phyloP scores from a whole-genome alignment of 176 grass and related monocot genomes.

The Carex scoparia region DNA sequence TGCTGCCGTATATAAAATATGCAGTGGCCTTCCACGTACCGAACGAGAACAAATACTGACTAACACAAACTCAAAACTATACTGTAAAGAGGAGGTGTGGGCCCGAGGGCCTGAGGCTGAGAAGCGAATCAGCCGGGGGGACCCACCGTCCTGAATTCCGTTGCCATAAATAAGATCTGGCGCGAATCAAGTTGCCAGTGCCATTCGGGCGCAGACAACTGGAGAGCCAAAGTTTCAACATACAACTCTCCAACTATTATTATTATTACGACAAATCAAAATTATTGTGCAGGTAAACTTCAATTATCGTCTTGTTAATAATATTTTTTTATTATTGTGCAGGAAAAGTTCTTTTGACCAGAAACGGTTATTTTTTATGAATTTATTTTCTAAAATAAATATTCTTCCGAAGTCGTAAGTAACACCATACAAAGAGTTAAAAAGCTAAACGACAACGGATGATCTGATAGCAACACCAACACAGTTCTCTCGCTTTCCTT shows the following conservation, averaged over 20 bases:
- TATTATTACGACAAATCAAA: too few relatives aligned
- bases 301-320: neutral
- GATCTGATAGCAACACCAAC: neutral
- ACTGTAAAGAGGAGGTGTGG: neutral
- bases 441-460: neutral
- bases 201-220: neutral
- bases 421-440: neutral
- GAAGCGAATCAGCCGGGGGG: neutral
- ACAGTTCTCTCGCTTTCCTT: neutral
- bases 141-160: neutral
- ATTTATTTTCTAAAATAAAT: neutral
- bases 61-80: neutral
- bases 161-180: slow-evolving; percentile 20
- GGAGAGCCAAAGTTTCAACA: neutral
- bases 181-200: slow-evolving; percentile 5
- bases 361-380: neutral
- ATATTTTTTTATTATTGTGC: neutral
- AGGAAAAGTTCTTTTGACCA: neutral
- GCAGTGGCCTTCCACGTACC: too few relatives aligned
- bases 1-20: too few relatives aligned
- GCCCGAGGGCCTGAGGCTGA: neutral
- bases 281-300: too few relatives aligned
- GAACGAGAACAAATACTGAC: too few relatives aligned
- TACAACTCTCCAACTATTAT: too few relatives aligned
- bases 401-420: neutral